Conservation (phyloP, 2,329 filamentous ascomycete species). For the Fusarium pseudograminearum region DNA sequence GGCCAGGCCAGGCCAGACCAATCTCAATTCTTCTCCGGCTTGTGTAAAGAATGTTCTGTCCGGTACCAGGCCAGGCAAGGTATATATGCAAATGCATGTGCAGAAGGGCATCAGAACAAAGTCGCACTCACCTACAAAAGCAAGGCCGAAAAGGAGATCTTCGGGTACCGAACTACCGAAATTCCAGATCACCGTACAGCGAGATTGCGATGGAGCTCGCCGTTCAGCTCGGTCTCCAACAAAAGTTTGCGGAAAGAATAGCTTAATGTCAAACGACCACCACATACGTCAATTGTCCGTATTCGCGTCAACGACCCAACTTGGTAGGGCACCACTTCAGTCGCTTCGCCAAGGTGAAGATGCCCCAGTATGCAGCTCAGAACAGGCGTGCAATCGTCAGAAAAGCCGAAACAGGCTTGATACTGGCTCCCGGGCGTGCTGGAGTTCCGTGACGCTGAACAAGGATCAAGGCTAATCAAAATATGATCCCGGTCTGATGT, state of each 20-base stretch:
- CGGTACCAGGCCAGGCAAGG: background rate
- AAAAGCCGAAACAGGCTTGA: conserved; percentile 30
- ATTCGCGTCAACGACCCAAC: conserved; percentile 41
- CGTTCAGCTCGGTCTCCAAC: conserved; percentile 28
- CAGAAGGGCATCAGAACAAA: conserved; percentile 12
- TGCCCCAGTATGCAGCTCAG: conserved; percentile 16
- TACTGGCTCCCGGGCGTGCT: conserved; percentile 33
- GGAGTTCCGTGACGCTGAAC: conserved; percentile 35
- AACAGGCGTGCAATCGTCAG: conserved; percentile 35
- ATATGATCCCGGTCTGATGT: conserved; percentile 28
- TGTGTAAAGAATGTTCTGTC: conserved; percentile 3
- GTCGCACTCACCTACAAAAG: conserved; percentile 34
- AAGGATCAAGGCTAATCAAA: conserved; percentile 40
- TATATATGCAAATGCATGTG: background rate
- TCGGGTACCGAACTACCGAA: conserved; percentile 17
- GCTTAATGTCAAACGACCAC: conserved; percentile 12
- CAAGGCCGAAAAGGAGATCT: conserved; percentile 20
- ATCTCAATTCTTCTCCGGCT: background rate
- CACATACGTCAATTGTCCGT: conserved; percentile 28
- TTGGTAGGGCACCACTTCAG: conserved; percentile 41
- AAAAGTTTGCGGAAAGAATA: conserved; percentile 10
- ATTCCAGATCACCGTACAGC: conserved; percentile 33
- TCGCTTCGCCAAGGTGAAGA: conserved; percentile 32
- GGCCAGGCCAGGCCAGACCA: background rate
- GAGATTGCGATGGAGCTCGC: conserved; percentile 43